Evolutionary conservation across 495 filamentous ascomycete species (phyloP), one percentile per base, ranked within the genome.

Genomic region (Xylaria telfairii): DNA sequence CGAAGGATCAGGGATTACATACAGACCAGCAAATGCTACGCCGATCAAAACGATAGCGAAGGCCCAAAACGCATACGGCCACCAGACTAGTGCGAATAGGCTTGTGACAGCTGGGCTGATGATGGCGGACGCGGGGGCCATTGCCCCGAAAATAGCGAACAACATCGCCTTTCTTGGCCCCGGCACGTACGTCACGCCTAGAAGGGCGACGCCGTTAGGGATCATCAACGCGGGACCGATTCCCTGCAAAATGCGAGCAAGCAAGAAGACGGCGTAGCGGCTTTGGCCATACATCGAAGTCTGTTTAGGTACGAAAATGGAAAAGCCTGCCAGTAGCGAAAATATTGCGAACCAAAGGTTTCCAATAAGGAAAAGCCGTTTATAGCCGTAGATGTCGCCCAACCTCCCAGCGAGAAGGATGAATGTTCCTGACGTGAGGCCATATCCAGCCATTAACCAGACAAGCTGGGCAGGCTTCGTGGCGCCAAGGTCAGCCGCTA

Each of bases 381-480:
- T 88, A 75, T 92, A 89, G 30, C 91, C 90, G 68, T 88, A 89
- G 5, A 91, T 75, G 67, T 93, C 91, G 0, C 91, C 91, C 4
- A 92, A 81, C 6, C 90, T 84, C 15, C 91, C 91, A 4, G 88
- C 84, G 7, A 89, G 83, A 13, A 93, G 82, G 59, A 93, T 90
- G 72, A 92, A 92, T 0, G 89, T 91, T n/a, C 91, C 90, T 7
- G 88, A 86, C 0, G 90, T 92, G 19, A 90, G 74, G n/a, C 83
- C 82, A 75, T 88, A 89, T 1, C 83, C 85, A 4, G 86, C 85
- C 56, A 83, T 79, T 65, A 83, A 82, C 87, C 88, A 89, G 34
- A 82, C 83, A 30, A 86, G 76, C 26, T 83, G 75, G 0, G 80
- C 85, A 1, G 82, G 69, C 49, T 75, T 79, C 0, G 73, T 79